Evolutionary conservation across 805 yeast genomes (phyloP).

Genomic region (Priceomyces medius): DNA sequence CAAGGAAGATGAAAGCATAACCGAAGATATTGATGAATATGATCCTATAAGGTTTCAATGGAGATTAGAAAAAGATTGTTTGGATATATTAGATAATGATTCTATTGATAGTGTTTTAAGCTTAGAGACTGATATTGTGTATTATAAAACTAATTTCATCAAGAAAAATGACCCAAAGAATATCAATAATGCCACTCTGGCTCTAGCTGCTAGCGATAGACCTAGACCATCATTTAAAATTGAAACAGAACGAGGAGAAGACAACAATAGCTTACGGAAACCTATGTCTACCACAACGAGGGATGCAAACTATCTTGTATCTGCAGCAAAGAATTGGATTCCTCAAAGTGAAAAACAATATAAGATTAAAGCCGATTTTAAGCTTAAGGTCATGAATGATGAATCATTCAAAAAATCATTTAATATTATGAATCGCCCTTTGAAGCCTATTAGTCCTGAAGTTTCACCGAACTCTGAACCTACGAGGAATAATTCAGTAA

Average conservation of each 20-base stretch:
- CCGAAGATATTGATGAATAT: constrained; percentile 10
- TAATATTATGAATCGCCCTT: constrained; percentile 31
- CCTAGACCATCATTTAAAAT: constrained; percentile 39
- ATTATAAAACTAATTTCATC: constrained; percentile 44
- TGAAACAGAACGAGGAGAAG: constrained; percentile 12
- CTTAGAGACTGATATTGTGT: constrained; percentile 42
- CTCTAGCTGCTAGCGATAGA: constrained; percentile 13
- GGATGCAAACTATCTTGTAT: constrained; percentile 30
- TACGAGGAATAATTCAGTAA: constrained; percentile 39
- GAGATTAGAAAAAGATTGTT: constrained; percentile 33
- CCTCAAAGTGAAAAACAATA: constrained; percentile 29
- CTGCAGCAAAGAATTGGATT: constrained; percentile 41
- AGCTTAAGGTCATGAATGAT: constrained; percentile 35
- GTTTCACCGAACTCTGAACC: constrained; percentile 44
- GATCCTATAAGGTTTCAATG: constrained; percentile 25
- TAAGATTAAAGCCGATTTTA: constrained; percentile 32
- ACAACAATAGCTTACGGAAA: constrained; percentile 10
- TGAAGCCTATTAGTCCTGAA: constrained; percentile 38
- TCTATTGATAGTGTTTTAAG: constrained; percentile 31
- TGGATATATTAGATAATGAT: constrained; percentile 25
- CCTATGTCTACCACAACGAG: constrained; percentile 4
- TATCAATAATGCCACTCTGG: constrained; percentile 3
- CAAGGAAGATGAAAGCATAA: constrained; percentile 8
- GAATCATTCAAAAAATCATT: constrained; percentile 35
- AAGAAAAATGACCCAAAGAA: constrained; percentile 20